Conservation (phyloP, 306 rosid species). For the Sphenostylis stenocarpa region DNA sequence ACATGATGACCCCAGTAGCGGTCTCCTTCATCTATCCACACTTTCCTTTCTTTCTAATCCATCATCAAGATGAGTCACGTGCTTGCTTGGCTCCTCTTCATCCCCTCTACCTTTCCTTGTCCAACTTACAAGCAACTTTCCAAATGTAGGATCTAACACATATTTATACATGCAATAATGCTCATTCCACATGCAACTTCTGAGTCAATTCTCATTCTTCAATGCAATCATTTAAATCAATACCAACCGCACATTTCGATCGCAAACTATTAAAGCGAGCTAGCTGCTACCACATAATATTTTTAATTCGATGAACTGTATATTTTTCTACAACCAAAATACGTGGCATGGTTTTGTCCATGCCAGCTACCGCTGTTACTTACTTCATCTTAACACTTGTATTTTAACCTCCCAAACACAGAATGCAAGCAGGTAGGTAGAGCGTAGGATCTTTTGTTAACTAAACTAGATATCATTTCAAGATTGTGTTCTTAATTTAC, state of each 20-base stretch:
- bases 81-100: slow-evolving; percentile 47
- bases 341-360: neutral
- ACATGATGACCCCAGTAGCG: slow-evolving; percentile 39
- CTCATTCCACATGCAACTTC: slow-evolving; percentile 48
- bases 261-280: slow-evolving; percentile 28
- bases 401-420: neutral
- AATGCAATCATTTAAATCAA: slow-evolving; percentile 42
- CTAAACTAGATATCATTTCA: neutral
- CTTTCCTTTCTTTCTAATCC: slow-evolving; percentile 66
- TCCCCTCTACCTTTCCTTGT: slow-evolving; percentile 39
- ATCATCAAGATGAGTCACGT: slow-evolving; percentile 69
- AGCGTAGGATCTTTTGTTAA: neutral
- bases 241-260: slow-evolving; percentile 36
- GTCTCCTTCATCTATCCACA: slow-evolving; percentile 42
- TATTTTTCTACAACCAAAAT: neutral
- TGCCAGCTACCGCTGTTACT: neutral
- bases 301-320: neutral
- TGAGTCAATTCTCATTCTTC: slow-evolving; percentile 41
- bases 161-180: slow-evolving; percentile 50
- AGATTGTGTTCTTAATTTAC: neutral
- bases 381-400: neutral
- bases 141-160: slow-evolving; percentile 39
- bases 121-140: slow-evolving; percentile 59
- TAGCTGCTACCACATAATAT: neutral
- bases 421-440: neutral